A percentile compares a stretch with the other conserved stretches of the same genome.
These are phyloP conservation scores for Diaporthe eres DNA, from an alignment of 2,329 filamentous ascomycete species.

Conservation along the genomic window DNA sequence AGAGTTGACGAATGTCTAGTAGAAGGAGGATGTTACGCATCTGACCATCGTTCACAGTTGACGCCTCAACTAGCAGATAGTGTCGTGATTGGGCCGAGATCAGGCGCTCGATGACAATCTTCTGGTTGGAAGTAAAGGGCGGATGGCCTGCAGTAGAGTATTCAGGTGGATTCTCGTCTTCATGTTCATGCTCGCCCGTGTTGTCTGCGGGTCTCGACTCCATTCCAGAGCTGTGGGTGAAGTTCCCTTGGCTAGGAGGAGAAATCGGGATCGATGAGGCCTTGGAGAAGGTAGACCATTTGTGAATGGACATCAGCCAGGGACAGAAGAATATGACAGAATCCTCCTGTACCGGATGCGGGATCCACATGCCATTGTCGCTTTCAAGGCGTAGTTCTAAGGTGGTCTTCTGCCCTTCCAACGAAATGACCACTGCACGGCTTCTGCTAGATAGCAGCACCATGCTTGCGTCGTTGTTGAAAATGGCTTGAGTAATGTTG, in stretches of 20 bases:
- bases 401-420: background rate
- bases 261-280: accelerated
- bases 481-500: background rate
- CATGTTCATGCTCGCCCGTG: background rate
- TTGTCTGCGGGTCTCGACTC: background rate
- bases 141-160: background rate
- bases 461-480: background rate
- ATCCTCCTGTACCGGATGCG: background rate
- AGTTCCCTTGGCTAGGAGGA: background rate
- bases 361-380: background rate
- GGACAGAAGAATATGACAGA: background rate
- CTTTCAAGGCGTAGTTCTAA: background rate
- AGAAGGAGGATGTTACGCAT: background rate
- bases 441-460: background rate
- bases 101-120: background rate
- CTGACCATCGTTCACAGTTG: background rate
- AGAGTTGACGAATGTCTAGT: background rate
- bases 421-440: background rate
- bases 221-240: background rate
- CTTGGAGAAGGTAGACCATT: background rate
- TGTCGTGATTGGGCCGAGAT: background rate
- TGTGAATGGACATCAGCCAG: background rate
- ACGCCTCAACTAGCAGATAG: background rate
- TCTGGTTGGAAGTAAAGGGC: background rate
- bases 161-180: background rate